A percentile compares a stretch with the other conserved stretches of the same genome.
These are phyloP conservation scores for Nothophaeocryptopus gaeumannii DNA, from an alignment of 2,329 filamentous ascomycete species.

Conservation along the genomic window DNA sequence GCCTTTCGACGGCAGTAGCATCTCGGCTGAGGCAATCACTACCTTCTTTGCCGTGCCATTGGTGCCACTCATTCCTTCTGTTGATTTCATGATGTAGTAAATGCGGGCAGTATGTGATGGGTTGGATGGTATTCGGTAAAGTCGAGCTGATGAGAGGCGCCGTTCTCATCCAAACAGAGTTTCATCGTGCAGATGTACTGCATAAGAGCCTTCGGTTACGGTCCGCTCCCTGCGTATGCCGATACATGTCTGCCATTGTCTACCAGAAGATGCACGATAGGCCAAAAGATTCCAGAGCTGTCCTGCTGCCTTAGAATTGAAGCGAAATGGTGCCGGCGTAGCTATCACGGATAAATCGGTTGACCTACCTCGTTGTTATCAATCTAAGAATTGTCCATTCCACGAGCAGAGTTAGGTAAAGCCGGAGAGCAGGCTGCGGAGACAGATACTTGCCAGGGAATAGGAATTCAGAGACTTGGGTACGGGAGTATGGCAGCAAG, in stretches of 20 bases:
- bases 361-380: no score
- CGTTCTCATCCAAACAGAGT: neutral
- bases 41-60: neutral
- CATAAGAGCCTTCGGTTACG: neutral
- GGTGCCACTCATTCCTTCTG: neutral
- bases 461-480: no score
- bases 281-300: neutral
- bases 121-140: neutral
- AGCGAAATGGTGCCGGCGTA: neutral
- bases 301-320: neutral
- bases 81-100: neutral
- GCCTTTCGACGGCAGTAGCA: conserved; percentile 12
- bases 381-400: no score
- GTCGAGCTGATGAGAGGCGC: neutral
- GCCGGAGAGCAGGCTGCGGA: no score
- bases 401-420: no score
- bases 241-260: neutral
- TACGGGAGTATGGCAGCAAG: no score
- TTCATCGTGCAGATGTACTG: neutral
- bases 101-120: neutral
- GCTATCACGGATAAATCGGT: neutral
- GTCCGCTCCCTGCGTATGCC: neutral
- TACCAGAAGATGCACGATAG: neutral
- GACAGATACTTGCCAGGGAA: no score
- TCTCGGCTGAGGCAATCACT: conserved; percentile 12